Percentiles rank a stretch among this genome's conserved stretches.
phyloP scores from a whole-genome alignment of 352 stramenopile genomes.

The Pythium dissimile region DNA sequence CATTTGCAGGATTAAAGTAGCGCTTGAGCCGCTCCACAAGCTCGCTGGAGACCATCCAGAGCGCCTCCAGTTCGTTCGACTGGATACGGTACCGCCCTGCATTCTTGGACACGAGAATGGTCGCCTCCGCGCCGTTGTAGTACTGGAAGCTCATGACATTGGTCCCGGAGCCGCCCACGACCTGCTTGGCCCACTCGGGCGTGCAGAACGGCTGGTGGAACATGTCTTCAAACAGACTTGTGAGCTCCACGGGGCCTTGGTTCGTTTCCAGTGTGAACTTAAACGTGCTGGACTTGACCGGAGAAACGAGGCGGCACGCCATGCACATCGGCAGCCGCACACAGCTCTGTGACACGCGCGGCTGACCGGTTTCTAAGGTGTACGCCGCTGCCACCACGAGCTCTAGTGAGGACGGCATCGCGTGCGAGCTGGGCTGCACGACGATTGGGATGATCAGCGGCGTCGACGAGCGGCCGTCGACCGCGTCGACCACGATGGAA shows the following conservation, averaged over 20 bases:
- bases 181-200: constrained; percentile 66
- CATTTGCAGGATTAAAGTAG: constrained; percentile 31
- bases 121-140: constrained; percentile 80
- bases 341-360: constrained; percentile 55
- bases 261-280: constrained; percentile 90
- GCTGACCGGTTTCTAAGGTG: constrained; percentile 64
- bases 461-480: constrained; percentile 63
- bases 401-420: constrained; percentile 68
- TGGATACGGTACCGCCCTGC: constrained; percentile 86
- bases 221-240: constrained; percentile 84
- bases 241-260: constrained; percentile 66
- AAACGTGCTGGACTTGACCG: constrained; percentile 77
- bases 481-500: constrained; percentile 63
- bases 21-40: constrained; percentile 59
- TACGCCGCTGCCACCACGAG: constrained; percentile 69
- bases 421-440: constrained; percentile 35
- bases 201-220: constrained; percentile 70
- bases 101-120: constrained; percentile 90
- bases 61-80: constrained; percentile 71
- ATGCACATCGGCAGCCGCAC: constrained; percentile 78
- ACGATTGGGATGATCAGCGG: constrained; percentile 63
- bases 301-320: constrained; percentile 59
- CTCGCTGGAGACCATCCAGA: constrained; percentile 80
- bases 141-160: constrained; percentile 89
- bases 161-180: constrained; percentile 48